Conservation (phyloP, 1,284 basidiomycete species). For the Erythrobasidium hasegawianum region DNA sequence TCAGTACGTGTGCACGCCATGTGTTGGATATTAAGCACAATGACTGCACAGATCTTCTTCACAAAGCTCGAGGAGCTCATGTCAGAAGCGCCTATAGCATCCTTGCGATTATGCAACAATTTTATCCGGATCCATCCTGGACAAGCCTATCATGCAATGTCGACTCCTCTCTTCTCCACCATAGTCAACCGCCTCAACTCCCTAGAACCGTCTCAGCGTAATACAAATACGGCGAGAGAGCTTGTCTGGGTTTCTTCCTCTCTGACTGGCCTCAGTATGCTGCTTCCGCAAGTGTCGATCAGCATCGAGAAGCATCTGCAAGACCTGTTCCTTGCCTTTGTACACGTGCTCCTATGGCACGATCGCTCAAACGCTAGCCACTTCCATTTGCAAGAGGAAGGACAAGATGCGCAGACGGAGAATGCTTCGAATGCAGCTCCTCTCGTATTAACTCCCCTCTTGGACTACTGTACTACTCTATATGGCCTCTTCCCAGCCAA, state of each 20-base stretch:
- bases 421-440: neutral
- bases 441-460: conserved; percentile 3
- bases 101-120: conserved; percentile 17
- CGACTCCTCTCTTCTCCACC: conserved; percentile 25
- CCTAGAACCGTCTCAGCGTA: neutral
- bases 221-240: neutral
- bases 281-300: conserved; percentile 21
- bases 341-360: conserved; percentile 27
- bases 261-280: conserved; percentile 24
- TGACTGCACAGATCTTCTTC: conserved; percentile 25
- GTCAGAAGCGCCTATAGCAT: conserved; percentile 10
- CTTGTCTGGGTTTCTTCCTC: conserved; percentile 14
- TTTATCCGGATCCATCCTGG: conserved; percentile 22
- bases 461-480: conserved; percentile 29
- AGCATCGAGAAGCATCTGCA: conserved; percentile 28
- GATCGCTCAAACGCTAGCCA: neutral
- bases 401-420: neutral
- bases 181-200: conserved; percentile 19
- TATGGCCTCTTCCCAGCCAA: conserved; percentile 33
- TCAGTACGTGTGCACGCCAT: neutral
- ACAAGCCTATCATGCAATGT: conserved; percentile 25
- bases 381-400: neutral
- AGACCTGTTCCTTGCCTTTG: conserved; percentile 16
- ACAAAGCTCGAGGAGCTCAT: conserved; percentile 7
- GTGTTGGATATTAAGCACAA: too few species aligned